These are phyloP conservation scores for Casaregolazyma suthepensis DNA, from an alignment of 1,139 yeast genomes.

Conservation along the genomic window DNA sequence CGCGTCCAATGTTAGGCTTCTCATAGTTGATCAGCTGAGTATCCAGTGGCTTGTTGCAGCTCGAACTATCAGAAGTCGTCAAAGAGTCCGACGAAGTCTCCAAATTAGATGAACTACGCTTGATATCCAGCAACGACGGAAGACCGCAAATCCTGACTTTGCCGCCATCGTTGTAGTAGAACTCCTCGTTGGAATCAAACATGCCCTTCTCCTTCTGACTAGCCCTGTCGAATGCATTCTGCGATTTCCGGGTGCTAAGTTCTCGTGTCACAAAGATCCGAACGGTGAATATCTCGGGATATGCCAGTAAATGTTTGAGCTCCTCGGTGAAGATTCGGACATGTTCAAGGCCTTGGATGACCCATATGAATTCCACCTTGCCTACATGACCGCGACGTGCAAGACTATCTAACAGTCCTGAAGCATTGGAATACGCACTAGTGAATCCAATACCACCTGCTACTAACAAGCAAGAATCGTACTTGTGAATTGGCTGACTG, in stretches of 20 bases:
- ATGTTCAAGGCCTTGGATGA: slow-evolving; percentile 41
- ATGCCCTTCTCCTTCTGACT: neutral
- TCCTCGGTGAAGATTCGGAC: slow-evolving; percentile 42
- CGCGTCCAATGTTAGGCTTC: slow-evolving; percentile 39
- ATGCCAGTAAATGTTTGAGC: slow-evolving; percentile 7
- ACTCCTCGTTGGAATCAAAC: neutral
- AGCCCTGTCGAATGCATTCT: neutral
- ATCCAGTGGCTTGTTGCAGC: neutral
- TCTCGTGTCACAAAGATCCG: slow-evolving; percentile 17
- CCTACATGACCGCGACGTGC: slow-evolving; percentile 2
- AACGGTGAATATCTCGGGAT: slow-evolving; percentile 11
- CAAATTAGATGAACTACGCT: neutral
- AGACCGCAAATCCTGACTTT: neutral
- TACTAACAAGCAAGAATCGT: slow-evolving; percentile 45
- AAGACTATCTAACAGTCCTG: slow-evolving; percentile 10
- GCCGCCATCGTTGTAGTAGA: neutral
- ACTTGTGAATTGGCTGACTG: slow-evolving; percentile 43
- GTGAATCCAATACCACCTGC: slow-evolving; percentile 72
- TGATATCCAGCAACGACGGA: neutral
- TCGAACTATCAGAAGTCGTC: neutral
- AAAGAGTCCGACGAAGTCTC: neutral
- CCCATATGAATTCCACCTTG: slow-evolving; percentile 44
- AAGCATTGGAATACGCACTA: slow-evolving; percentile 34
- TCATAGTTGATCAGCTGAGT: neutral
- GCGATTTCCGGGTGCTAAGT: neutral